Conservation (phyloP, 257 asterid genomes). For the Nicotiana attenuata region DNA sequence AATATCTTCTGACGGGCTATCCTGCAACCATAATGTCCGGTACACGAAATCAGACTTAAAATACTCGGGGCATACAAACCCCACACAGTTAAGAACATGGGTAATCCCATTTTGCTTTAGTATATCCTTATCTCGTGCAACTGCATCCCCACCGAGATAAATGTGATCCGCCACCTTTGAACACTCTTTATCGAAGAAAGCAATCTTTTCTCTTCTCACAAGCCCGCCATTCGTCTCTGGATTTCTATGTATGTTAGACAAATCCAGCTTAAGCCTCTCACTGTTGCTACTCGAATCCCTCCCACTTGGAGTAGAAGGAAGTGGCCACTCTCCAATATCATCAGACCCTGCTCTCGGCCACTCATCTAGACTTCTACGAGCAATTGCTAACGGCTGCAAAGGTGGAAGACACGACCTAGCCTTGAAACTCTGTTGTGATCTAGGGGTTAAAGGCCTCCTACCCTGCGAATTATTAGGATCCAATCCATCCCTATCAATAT, state of each 20-base stretch:
- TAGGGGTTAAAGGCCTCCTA: constrained; percentile 36
- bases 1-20: constrained; percentile 52
- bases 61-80: constrained; percentile 49
- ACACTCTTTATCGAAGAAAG: constrained; percentile 44
- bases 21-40: constrained; percentile 51
- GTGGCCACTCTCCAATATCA: constrained; percentile 55
- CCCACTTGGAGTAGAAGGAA: constrained; percentile 43
- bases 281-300: constrained; percentile 25
- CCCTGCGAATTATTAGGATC: constrained; percentile 24
- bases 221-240: constrained; percentile 35
- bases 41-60: constrained; percentile 41
- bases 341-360: constrained; percentile 61
- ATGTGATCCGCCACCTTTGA: constrained; percentile 46
- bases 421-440: constrained; percentile 41
- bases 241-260: constrained; percentile 38
- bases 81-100: constrained; percentile 46
- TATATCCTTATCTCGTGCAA: constrained; percentile 41
- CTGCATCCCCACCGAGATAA: constrained; percentile 49
- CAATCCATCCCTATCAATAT: constrained; percentile 25
- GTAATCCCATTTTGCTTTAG: constrained; percentile 41
- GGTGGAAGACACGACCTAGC: constrained; percentile 47
- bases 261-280: constrained; percentile 50
- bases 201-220: constrained; percentile 42
- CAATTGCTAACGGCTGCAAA: constrained; percentile 41
- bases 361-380: constrained; percentile 49